Evolutionary conservation across 352 stramenopile species (phyloP).

Genomic region (Phytophthora crassamura): DNA sequence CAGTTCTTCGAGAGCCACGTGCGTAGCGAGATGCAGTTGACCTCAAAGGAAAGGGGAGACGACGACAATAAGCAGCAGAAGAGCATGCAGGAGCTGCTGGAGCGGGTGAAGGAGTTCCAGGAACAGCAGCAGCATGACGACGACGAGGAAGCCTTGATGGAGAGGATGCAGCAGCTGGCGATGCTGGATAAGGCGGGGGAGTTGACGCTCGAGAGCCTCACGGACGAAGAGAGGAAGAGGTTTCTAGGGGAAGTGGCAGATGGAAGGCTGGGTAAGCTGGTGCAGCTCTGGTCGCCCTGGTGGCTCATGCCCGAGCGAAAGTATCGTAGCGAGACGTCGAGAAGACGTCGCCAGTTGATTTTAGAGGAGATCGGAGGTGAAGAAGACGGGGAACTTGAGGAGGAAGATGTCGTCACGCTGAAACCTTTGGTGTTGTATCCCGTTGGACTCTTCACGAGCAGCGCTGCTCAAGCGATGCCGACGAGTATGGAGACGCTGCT

Average conservation of each 20-base stretch:
- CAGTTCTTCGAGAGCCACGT: conserved; percentile 82
- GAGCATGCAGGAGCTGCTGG: conserved; percentile 52
- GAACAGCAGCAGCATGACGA: conserved; percentile 42
- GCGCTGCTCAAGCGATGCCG: conserved; percentile 45
- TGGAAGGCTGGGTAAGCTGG: conserved; percentile 67
- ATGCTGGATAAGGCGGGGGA: conserved; percentile 49
- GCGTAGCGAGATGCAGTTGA: conserved; percentile 55
- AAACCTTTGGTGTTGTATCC: conserved; percentile 47
- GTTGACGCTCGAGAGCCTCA: conserved; percentile 73
- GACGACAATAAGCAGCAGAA: conserved; percentile 42
- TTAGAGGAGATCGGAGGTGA: conserved; percentile 47
- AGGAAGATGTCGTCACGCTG: conserved; percentile 11
- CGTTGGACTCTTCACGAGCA: conserved; percentile 53
- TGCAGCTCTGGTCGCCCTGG: conserved; percentile 78
- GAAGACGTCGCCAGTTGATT: conserved; percentile 49
- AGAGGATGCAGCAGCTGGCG: conserved; percentile 58
- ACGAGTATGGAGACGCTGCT: conserved; percentile 43
- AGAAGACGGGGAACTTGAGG: conserved; percentile 11
- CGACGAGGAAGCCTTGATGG: conserved; percentile 40
- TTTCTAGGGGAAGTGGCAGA: conserved; percentile 75
- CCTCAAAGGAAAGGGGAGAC: conserved; percentile 30
- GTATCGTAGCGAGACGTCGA: conserved; percentile 65
- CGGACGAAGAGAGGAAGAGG: conserved; percentile 51
- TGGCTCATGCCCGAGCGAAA: conserved; percentile 53
- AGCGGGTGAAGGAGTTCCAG: conserved; percentile 66